Evolutionary conservation across 2,329 filamentous ascomycete genomes (phyloP).

Genomic region (Didymellaceae sp.): DNA sequence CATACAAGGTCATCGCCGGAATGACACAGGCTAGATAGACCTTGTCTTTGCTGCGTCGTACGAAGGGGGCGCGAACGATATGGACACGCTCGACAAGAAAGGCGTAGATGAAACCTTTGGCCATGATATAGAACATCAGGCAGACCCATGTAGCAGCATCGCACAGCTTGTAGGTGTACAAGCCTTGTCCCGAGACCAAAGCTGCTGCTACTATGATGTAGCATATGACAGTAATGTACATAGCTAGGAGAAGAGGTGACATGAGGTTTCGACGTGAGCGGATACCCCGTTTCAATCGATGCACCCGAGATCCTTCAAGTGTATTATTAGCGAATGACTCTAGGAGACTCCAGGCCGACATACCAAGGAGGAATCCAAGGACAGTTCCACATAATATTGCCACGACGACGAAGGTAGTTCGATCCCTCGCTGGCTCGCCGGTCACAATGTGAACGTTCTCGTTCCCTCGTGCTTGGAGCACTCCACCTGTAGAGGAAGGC

Average conservation of each 20-base stretch:
- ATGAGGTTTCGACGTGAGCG: constrained; percentile 24
- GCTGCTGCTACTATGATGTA: constrained; percentile 30
- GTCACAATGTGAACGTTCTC: constrained; percentile 12
- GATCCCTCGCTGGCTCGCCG: constrained; percentile 20
- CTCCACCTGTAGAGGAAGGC: no score
- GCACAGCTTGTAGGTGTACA: constrained; percentile 36
- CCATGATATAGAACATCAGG: constrained; percentile 45
- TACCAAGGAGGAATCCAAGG: constrained; percentile 26
- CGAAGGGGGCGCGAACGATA: constrained; percentile 41
- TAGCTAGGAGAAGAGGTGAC: constrained; percentile 21
- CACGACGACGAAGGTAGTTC: constrained; percentile 21
- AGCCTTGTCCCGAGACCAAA: constrained; percentile 37
- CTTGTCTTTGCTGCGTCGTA: constrained; percentile 39
- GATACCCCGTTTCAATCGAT: constrained; percentile 16
- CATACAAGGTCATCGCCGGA: constrained; percentile 30
- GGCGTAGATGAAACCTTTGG: constrained; percentile 45
- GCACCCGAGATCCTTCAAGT: constrained; percentile 16
- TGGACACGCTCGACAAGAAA: constrained; percentile 51
- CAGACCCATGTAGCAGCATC: constrained; percentile 45
- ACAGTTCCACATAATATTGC: constrained; percentile 20
- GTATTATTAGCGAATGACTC: neutral
- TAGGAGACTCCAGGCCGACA: neutral
- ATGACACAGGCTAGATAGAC: constrained; percentile 41
- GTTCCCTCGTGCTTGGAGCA: constrained; percentile 1
- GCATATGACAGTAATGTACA: constrained; percentile 26